Conservation (phyloP, 139 green algal genomes). For the Nannochloris sp. region DNA sequence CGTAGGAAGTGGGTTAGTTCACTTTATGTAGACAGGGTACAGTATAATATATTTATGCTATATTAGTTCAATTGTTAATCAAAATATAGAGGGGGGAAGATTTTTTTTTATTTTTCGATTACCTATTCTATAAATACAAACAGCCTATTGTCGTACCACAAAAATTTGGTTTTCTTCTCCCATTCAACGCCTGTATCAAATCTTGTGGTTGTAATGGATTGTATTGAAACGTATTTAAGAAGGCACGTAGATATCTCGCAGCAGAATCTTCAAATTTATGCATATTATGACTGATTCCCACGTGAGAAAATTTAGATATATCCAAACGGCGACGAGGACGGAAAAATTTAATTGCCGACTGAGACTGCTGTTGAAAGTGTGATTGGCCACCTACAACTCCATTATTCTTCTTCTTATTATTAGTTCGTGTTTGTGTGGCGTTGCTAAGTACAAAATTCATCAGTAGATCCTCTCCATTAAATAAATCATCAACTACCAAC, state of each 20-base stretch:
- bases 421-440: background rate
- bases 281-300: conserved; percentile 15
- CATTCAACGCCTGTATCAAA: background rate
- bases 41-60: background rate
- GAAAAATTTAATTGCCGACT: background rate
- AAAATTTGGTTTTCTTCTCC: background rate
- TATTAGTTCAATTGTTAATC: background rate
- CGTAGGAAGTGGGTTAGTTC: no score
- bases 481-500: conserved; percentile 30
- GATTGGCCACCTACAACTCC: background rate
- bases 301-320: conserved; percentile 16
- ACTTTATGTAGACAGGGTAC: background rate
- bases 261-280: background rate
- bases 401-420: background rate
- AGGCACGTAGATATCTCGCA: background rate
- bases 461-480: conserved; percentile 49
- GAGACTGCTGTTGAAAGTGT: no score
- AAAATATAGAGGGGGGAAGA: background rate
- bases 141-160: background rate
- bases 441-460: conserved; percentile 45
- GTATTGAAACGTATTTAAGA: background rate
- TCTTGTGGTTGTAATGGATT: background rate
- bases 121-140: background rate
- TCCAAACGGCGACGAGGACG: conserved; percentile 17
- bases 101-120: no score